Conservation (phyloP, 805 yeast genomes). For the Huiozyma naganishii region DNA sequence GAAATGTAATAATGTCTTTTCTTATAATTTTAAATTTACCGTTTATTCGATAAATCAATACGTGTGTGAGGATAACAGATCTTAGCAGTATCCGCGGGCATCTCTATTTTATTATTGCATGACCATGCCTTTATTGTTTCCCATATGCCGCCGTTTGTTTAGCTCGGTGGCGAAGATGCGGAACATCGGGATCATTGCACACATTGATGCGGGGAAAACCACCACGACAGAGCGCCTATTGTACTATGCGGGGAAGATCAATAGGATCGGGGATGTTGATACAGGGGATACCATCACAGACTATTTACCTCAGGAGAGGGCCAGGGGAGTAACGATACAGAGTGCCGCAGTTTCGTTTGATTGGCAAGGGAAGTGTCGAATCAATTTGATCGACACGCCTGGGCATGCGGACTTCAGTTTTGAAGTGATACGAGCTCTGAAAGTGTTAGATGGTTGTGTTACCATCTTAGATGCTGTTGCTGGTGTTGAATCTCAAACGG, state of each 20-base stretch:
- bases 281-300: conserved; percentile 96
- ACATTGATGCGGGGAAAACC: conserved; percentile 97
- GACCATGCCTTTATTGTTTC: too few species aligned
- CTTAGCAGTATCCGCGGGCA: too few species aligned
- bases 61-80: too few species aligned
- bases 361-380: conserved; percentile 55
- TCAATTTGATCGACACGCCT: conserved; percentile 91
- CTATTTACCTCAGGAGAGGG: conserved; percentile 78
- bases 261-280: conserved; percentile 83
- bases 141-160: background rate
- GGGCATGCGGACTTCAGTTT: conserved; percentile 97
- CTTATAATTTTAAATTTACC: too few species aligned
- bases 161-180: conserved; percentile 33
- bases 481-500: conserved; percentile 97
- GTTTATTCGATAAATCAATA: too few species aligned
- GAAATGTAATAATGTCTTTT: too few species aligned
- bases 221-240: conserved; percentile 95
- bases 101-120: too few species aligned
- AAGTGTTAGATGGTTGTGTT: conserved; percentile 91
- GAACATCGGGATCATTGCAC: conserved; percentile 96
- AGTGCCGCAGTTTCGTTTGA: conserved; percentile 90
- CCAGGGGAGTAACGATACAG: conserved; percentile 91
- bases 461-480: conserved; percentile 91
- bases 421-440: conserved; percentile 79
- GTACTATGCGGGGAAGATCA: conserved; percentile 75